phyloP scores from a whole-genome alignment of 108 stramenopile genomes.

The Skeletonema marinoi region DNA sequence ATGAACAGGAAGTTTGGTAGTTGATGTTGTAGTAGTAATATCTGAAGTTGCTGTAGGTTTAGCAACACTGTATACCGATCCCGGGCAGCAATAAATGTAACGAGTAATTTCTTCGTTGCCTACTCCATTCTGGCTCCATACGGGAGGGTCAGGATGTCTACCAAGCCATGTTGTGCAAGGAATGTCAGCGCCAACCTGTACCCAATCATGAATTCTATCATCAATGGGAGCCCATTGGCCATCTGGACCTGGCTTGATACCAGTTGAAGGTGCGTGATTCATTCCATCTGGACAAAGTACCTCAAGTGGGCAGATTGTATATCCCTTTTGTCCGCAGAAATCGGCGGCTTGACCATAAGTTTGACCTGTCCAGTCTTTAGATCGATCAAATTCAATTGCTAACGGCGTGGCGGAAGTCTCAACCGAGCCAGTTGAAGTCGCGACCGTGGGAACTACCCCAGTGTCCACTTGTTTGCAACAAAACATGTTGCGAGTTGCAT shows the following conservation, averaged over 20 bases:
- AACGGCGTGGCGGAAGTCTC: background rate
- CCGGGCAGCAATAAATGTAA: background rate
- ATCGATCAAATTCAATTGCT: slow-evolving; percentile 25
- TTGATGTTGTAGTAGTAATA: background rate
- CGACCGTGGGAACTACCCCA: background rate
- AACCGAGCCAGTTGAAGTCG: background rate
- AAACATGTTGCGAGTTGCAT: background rate
- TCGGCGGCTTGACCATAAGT: slow-evolving; percentile 28
- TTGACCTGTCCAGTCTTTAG: slow-evolving; percentile 28
- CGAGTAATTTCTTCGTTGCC: slow-evolving; percentile 6
- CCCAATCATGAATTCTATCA: slow-evolving; percentile 28
- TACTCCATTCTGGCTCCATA: slow-evolving; percentile 16
- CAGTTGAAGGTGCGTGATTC: slow-evolving; percentile 9
- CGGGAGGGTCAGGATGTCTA: slow-evolving; percentile 8
- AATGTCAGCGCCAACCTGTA: slow-evolving; percentile 28
- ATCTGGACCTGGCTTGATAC: slow-evolving; percentile 11
- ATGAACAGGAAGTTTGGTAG: background rate
- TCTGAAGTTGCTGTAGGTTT: background rate
- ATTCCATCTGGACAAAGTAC: slow-evolving; percentile 29
- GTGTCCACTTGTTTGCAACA: background rate
- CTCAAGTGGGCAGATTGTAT: slow-evolving; percentile 29
- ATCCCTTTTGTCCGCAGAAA: slow-evolving; percentile 30
- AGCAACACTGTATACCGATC: background rate
- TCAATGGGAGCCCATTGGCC: slow-evolving; percentile 23
- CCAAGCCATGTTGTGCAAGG: background rate